These are phyloP conservation scores for Vaccinium vitisidaea DNA, from an alignment of 148 eudicot species.

Conservation along the genomic window DNA sequence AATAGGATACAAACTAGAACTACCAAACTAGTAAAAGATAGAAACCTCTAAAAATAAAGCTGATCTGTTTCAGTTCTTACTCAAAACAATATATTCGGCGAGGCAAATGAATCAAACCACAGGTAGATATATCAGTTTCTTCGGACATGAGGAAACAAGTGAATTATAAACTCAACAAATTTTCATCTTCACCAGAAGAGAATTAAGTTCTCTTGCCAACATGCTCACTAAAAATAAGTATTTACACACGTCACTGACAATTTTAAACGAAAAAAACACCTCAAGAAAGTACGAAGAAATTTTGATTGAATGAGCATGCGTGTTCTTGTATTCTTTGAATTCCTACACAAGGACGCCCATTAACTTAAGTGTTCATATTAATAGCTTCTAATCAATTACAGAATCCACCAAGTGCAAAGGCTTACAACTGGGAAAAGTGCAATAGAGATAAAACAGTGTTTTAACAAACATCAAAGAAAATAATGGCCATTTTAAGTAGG, in stretches of 20 bases:
- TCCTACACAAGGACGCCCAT: not conserved
- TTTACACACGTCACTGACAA: not conserved
- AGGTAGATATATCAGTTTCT: not conserved
- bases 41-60: not conserved
- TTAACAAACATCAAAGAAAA: not conserved
- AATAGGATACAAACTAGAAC: not conserved
- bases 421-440: not conserved
- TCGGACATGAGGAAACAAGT: not conserved
- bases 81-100: not conserved
- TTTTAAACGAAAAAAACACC: not conserved
- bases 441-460: not conserved
- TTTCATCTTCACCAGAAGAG: not conserved
- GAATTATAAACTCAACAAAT: not conserved
- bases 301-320: not conserved
- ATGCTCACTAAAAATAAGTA: not conserved
- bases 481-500: too few relatives aligned
- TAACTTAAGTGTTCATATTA: not conserved
- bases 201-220: not conserved
- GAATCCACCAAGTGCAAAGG: not conserved
- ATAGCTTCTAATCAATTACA: not conserved
- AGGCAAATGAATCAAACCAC: conserved; percentile 7
- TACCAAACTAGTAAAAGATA: not conserved
- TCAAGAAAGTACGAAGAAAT: not conserved
- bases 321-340: not conserved
- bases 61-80: not conserved